These are phyloP conservation scores for Citrullus colocynthis DNA, from an alignment of 306 rosid species.

Conservation along the genomic window DNA sequence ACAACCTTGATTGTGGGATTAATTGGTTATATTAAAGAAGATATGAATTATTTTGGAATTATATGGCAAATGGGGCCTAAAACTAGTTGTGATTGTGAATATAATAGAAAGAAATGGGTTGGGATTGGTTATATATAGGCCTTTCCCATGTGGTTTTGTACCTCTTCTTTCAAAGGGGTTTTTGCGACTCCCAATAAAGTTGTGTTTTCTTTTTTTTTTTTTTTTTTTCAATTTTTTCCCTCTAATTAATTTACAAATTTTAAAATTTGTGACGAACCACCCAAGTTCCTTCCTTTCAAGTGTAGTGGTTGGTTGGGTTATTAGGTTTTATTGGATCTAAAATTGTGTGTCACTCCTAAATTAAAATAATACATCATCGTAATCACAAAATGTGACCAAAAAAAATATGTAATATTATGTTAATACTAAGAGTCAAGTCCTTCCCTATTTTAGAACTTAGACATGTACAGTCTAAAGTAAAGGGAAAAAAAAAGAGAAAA, in stretches of 20 bases:
- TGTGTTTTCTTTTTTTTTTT: neutral
- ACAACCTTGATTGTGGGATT: neutral
- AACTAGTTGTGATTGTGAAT: neutral
- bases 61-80: neutral
- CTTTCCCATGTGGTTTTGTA: conserved; percentile 7
- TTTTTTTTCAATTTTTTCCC: neutral
- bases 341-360: too few relatives aligned
- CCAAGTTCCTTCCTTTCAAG: too few relatives aligned
- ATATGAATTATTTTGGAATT: neutral
- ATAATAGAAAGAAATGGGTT: neutral
- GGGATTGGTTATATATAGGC: neutral
- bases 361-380: too few relatives aligned
- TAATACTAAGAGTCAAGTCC: too few relatives aligned
- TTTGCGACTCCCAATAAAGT: conserved; percentile 9
- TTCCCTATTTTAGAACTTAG: too few relatives aligned
- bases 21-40: too few relatives aligned
- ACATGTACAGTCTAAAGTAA: too few relatives aligned
- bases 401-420: too few relatives aligned
- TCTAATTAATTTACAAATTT: neutral
- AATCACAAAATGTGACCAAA: too few relatives aligned
- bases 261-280: neutral
- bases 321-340: too few relatives aligned
- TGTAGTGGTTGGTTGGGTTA: too few relatives aligned
- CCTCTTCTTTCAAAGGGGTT: neutral
- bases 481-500: too few relatives aligned